Base-by-base conservation (phyloP, 2,329 filamentous ascomycete species). In the Trichoderma harzianum region DNA sequence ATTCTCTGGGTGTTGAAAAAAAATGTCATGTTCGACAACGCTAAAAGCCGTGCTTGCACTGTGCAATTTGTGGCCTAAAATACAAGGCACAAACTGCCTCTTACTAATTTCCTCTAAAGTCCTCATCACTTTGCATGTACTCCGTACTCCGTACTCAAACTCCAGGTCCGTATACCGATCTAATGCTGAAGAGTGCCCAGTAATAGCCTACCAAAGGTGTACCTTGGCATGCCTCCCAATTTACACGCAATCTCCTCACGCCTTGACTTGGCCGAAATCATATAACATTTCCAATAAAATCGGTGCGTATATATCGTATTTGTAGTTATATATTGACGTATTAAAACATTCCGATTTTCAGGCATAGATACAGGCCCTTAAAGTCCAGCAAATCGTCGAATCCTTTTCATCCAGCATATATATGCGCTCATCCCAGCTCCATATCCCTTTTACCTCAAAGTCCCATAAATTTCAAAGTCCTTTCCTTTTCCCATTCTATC, bases 21-120 rank as follows among this genome's bases (percentile, higher is more conserved):
- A 70, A 70, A 57, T 28, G 32, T 70, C 60, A 57, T 43, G 24
- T 64, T 64, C 43, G 51, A 53, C 43, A 34, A 26, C 57, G 57
- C 28, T 60, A 63, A 47, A 32, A 26, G 43, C 21, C 47, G 47
- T 32, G 47, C 21, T 47, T 64, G 39, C 34, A 12, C 24, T 21
- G 30, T 32, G 30, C 11, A 2, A 14, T 4, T 32, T 11, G 16
- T 3, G 16, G 68, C 68, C 68, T 70, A 1, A 32, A 5, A 57
- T 18, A 14, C 32, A 14, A 70, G 68, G 60, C 68, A 24, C 2
- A 3, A 28, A 21, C 5, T 21, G 10, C n/a, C n/a, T 7, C 5
- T 36, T 10, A 57, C 4, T 18, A 14, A 5, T 30, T 21, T 5
- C 39, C 5, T 3, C 2, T 1, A 51, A 34, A 5, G 1, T 21